A percentile compares a stretch with the other conserved stretches of the same genome.
Evolutionary conservation across 208 protist genomes (phyloP).

Genomic region (Acanthamoeba divionensis): DNA sequence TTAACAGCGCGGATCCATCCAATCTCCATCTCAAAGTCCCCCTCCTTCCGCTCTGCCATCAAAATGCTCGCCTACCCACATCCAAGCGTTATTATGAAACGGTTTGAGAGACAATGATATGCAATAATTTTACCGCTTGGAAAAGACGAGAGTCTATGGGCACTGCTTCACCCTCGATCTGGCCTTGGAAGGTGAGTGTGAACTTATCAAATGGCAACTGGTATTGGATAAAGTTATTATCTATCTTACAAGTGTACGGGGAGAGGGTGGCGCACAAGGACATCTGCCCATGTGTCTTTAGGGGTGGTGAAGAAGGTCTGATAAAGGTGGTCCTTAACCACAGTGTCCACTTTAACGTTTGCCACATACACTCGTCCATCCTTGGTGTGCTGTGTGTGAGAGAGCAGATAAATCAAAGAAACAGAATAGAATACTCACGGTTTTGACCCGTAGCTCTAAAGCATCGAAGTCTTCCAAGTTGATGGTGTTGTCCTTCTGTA

Average conservation of each 20-base stretch:
- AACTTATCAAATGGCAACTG: constrained; percentile 23
- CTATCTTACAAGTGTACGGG: not conserved
- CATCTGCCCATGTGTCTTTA: constrained; percentile 16
- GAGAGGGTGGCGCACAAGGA: not conserved
- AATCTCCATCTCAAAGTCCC: not conserved
- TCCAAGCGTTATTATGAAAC: not conserved
- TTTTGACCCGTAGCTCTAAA: not conserved
- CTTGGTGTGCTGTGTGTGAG: not conserved
- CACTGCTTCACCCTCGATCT: constrained; percentile 1
- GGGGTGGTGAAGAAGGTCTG: constrained; percentile 27
- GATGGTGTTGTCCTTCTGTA: not conserved
- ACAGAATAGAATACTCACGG: not conserved
- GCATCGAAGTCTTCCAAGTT: not conserved
- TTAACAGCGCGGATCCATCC: constrained; percentile 1
- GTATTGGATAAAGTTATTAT: not conserved
- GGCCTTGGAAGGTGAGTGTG: constrained; percentile 30
- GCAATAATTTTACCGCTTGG: not conserved
- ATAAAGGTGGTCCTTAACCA: constrained; percentile 9
- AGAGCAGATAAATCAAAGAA: not conserved
- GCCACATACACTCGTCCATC: constrained; percentile 27
- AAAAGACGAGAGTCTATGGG: not conserved
- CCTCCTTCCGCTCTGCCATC: constrained; percentile 2
- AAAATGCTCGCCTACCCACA: not conserved
- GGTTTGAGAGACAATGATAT: not conserved
- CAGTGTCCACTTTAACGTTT: not conserved